A percentile compares a stretch with the other conserved stretches of the same genome.
phyloP scores from a whole-genome alignment of 2,329 filamentous ascomycete species.

The Pseudogymnoascus sp. region DNA sequence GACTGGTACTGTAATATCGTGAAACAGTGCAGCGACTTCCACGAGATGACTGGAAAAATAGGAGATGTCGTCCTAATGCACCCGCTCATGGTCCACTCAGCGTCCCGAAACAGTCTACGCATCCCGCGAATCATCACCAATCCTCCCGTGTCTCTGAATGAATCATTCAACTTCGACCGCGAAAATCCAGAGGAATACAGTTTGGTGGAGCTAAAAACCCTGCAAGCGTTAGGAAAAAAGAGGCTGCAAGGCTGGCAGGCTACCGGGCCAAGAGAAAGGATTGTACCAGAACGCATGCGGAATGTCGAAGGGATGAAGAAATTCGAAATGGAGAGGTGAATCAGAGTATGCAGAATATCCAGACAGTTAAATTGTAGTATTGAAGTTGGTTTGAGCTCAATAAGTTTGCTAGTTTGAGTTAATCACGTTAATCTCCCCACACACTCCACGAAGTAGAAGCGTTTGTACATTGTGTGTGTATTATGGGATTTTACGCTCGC shows the following conservation, averaged over 20 bases:
- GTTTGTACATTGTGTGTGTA: too few relatives aligned
- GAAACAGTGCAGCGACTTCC: slow-evolving; percentile 38
- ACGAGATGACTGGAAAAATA: slow-evolving; percentile 44
- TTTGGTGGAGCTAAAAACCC: slow-evolving; percentile 45
- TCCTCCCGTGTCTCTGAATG: slow-evolving; percentile 42
- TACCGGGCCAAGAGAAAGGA: slow-evolving; percentile 33
- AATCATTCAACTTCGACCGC: slow-evolving; percentile 45
- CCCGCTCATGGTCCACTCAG: slow-evolving; percentile 48
- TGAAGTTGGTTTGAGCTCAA: too few relatives aligned
- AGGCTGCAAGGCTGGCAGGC: slow-evolving; percentile 43
- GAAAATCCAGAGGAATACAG: slow-evolving; percentile 38
- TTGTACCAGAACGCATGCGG: slow-evolving; percentile 41
- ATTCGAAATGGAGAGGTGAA: slow-evolving; percentile 36
- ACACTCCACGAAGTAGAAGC: too few relatives aligned
- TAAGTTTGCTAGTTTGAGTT: too few relatives aligned
- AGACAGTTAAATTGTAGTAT: too few relatives aligned
- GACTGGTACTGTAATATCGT: slow-evolving; percentile 16
- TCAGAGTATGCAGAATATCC: too few relatives aligned
- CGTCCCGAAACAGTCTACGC: slow-evolving; percentile 41
- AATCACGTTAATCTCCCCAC: too few relatives aligned
- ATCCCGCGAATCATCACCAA: slow-evolving; percentile 47
- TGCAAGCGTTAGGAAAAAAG: slow-evolving; percentile 39
- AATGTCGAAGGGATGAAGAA: slow-evolving; percentile 38
- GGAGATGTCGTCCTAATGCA: slow-evolving; percentile 49
- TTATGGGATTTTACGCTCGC: too few relatives aligned